phyloP scores from a whole-genome alignment of 225 moss, liverwort and hornwort species.

The Sphagnum contortum region DNA sequence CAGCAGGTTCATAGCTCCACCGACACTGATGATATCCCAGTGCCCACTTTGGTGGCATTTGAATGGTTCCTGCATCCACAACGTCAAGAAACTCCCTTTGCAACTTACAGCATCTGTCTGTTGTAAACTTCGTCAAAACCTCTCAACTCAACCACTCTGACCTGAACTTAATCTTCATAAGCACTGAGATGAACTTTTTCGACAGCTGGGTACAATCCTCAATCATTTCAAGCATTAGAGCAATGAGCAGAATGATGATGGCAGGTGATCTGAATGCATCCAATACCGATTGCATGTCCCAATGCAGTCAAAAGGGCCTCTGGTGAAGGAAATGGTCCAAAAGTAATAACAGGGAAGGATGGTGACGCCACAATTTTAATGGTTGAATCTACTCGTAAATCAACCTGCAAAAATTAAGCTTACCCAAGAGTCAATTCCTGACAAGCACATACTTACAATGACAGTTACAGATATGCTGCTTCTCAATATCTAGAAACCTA shows the following conservation, averaged over 20 bases:
- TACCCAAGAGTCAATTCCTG: background rate
- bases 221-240: too few relatives aligned
- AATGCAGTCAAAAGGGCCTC: conserved; percentile 54
- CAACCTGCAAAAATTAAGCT: conserved; percentile 31
- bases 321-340: conserved; percentile 73
- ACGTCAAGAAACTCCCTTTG: too few relatives aligned
- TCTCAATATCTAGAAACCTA: too few relatives aligned
- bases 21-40: conserved; percentile 91
- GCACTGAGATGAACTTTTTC: too few relatives aligned
- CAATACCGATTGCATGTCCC: conserved; percentile 51
- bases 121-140: too few relatives aligned
- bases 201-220: too few relatives aligned
- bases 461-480: too few relatives aligned
- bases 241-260: too few relatives aligned
- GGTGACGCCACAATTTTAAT: conserved; percentile 45
- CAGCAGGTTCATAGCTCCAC: conserved; percentile 82
- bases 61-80: conserved; percentile 43
- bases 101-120: too few relatives aligned
- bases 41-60: conserved; percentile 94
- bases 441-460: background rate
- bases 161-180: too few relatives aligned
- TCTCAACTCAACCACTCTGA: too few relatives aligned
- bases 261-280: too few relatives aligned
- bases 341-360: conserved; percentile 65
- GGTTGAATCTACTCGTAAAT: conserved; percentile 56